Conservation (phyloP, 768 basidiomycete genomes). For the Trametes coccinea region DNA sequence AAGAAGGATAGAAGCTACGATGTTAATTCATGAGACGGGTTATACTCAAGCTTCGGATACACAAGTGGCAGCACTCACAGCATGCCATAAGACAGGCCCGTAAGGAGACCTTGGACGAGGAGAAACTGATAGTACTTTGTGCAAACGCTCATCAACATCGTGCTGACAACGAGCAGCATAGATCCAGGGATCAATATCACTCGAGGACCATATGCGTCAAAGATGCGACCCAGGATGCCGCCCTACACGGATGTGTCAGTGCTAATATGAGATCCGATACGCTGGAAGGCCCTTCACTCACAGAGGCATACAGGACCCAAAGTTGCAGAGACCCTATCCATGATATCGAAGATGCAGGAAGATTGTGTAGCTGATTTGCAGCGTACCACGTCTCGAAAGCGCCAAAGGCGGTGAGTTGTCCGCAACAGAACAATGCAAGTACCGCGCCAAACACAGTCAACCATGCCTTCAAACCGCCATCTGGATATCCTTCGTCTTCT, state of each 20-base stretch:
- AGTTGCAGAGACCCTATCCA: conserved; percentile 66
- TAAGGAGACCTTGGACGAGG: conserved; percentile 61
- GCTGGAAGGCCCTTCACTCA: conserved; percentile 33
- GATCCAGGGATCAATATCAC: conserved; percentile 54
- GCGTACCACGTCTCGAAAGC: conserved; percentile 20
- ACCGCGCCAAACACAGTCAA: conserved; percentile 63
- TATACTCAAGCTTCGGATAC: not conserved
- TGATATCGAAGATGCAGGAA: conserved; percentile 23
- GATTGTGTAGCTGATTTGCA: conserved; percentile 7
- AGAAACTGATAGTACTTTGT: conserved; percentile 60
- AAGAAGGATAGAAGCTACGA: conserved; percentile 67
- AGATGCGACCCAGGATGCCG: conserved; percentile 57
- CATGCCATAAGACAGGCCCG: conserved; percentile 64
- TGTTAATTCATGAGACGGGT: conserved; percentile 12
- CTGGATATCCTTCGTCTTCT: conserved; percentile 23
- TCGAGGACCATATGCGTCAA: conserved; percentile 61
- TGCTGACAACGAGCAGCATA: conserved; percentile 47
- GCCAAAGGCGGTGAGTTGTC: conserved; percentile 20
- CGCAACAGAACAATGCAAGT: conserved; percentile 56
- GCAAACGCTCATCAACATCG: conserved; percentile 62
- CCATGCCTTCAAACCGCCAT: conserved; percentile 37
- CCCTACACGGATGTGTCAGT: conserved; percentile 43
- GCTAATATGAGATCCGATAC: too few relatives aligned
- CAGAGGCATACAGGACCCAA: conserved; percentile 69
- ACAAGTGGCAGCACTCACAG: conserved; percentile 49